Base-by-base conservation (phyloP, 768 basidiomycete genomes). In the Mycena indigotica region DNA sequence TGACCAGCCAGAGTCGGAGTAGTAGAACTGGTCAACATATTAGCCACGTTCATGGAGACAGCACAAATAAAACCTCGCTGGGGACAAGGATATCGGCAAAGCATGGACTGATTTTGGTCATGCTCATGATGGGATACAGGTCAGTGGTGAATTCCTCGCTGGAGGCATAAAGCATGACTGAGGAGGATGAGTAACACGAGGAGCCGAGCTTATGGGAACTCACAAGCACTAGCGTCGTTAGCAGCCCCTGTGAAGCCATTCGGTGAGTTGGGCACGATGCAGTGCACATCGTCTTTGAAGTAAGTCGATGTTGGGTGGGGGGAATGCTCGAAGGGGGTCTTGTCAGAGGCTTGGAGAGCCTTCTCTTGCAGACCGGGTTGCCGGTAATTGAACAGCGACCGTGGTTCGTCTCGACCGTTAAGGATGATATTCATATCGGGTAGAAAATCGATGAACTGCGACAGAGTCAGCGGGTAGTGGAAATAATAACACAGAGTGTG, bases 11-110 rank as follows among this genome's bases (percentile, higher is more conserved):
- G 55, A 60, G 55, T 60, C 55, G 24, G 41, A 30, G 44, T 63
- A 63, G 50, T 63, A 60, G 38, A 60, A 63, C 62, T 62, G 21
- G 2, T 12, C 5, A n/a, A 21, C 21, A 2, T 10, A 28, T 28
- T 17, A 52, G 3, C 44, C 12, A 23, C 21, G 15, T 16, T 26
- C 23, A 32, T 26, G n/a, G 3, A 12, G 23, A 53, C 6, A 24
- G 6, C 17, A 26, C 55, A n/a, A 5, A 5, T 46, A 56, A 21
- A 4, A 58, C 59, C 60, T 61, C 60, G 44, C 55, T 62, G 13
- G 64, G 64, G n/a, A 65, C 57, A 26, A 65, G 61, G 25, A 65
- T 65, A n/a, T 65, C 64, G 2, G 60, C 40, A 38, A 65, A 65
- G 28, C 64, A 65, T 6, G 64, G 60, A 16, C 45, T 52, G 41